Evolutionary conservation across 176 grass and related monocot genomes (phyloP).

Genomic region (Aegilops speltoides): DNA sequence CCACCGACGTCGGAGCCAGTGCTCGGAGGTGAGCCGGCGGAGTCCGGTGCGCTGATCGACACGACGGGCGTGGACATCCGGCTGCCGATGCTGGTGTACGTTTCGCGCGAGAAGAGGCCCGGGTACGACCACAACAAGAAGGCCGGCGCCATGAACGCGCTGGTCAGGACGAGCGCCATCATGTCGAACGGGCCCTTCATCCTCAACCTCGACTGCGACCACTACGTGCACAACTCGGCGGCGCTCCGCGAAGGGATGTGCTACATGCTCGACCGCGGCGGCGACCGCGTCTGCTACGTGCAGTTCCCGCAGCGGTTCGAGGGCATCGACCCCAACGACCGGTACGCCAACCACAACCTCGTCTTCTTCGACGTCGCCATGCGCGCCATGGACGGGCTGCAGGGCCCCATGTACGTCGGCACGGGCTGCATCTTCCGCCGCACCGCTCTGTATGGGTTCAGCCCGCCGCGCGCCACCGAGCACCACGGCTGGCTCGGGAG

Average conservation of each 20-base stretch:
- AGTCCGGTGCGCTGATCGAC: slow-evolving; percentile 48
- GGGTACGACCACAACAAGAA: slow-evolving; percentile 99
- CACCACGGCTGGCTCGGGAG: slow-evolving; percentile 85
- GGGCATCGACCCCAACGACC: slow-evolving; percentile 81
- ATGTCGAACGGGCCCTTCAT: slow-evolving; percentile 98
- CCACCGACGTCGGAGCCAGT: slow-evolving; percentile 69
- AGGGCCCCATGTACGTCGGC: slow-evolving; percentile 94
- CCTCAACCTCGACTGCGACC: slow-evolving; percentile 94
- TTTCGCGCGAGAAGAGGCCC: slow-evolving; percentile 78
- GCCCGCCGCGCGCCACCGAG: slow-evolving; percentile 86
- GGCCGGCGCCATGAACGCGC: slow-evolving; percentile 84
- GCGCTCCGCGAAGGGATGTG: slow-evolving; percentile 91
- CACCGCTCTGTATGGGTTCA: slow-evolving; percentile 91
- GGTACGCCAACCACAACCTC: slow-evolving; percentile 95
- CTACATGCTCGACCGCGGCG: slow-evolving; percentile 96
- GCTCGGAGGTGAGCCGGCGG: slow-evolving; percentile 49
- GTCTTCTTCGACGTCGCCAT: slow-evolving; percentile 95
- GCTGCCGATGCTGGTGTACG: slow-evolving; percentile 89
- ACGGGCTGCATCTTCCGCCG: slow-evolving; percentile 91
- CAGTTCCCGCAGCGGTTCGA: slow-evolving; percentile 98
- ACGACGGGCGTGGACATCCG: slow-evolving; percentile 76
- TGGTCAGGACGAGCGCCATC: slow-evolving; percentile 82
- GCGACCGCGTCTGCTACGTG: slow-evolving; percentile 86
- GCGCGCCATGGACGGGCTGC: slow-evolving; percentile 95
- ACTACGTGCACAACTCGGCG: slow-evolving; percentile 81